Evolutionary conservation across 2,329 filamentous ascomycete species (phyloP).

Genomic region (Penicillium capsulatum): DNA sequence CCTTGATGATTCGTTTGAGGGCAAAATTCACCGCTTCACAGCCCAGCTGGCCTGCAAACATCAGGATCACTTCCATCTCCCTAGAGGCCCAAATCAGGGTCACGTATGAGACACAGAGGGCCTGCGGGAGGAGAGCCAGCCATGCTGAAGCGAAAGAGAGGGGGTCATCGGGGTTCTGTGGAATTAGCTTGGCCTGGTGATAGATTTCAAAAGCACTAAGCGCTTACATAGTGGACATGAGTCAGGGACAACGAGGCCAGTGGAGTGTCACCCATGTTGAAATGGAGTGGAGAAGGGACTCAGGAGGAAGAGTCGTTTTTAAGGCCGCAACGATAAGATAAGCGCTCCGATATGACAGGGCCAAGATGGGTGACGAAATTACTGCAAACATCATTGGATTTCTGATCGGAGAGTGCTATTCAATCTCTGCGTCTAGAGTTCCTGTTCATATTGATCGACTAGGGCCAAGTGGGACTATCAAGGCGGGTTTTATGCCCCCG

Average conservation of each 20-base stretch:
- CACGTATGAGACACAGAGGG: constrained; percentile 81
- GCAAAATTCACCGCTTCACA: constrained; percentile 89
- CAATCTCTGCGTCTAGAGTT: no score
- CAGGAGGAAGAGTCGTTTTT: constrained; percentile 2
- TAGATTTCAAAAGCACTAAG: background rate
- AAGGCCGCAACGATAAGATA: constrained; percentile 8
- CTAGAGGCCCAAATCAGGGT: constrained; percentile 87
- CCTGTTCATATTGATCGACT: no score
- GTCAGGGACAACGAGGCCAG: constrained; percentile 89
- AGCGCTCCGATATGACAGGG: no score
- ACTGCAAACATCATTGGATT: no score
- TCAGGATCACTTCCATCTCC: constrained; percentile 81
- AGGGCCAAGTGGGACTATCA: no score
- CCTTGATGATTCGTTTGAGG: constrained; percentile 85
- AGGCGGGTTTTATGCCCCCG: no score
- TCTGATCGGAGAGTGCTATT: no score
- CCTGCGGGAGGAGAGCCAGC: constrained; percentile 90
- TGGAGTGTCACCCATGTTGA: constrained; percentile 44
- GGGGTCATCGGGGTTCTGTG: constrained; percentile 75
- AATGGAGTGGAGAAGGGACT: background rate
- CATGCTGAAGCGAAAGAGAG: constrained; percentile 86
- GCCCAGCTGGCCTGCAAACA: constrained; percentile 85
- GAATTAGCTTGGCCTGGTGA: background rate
- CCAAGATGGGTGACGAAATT: no score
- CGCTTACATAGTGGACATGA: constrained; percentile 89